Evolutionary conservation across 1,284 basidiomycete species (phyloP), one percentile per base, ranked within the genome.

Genomic region (Sporisorium graminicola): DNA sequence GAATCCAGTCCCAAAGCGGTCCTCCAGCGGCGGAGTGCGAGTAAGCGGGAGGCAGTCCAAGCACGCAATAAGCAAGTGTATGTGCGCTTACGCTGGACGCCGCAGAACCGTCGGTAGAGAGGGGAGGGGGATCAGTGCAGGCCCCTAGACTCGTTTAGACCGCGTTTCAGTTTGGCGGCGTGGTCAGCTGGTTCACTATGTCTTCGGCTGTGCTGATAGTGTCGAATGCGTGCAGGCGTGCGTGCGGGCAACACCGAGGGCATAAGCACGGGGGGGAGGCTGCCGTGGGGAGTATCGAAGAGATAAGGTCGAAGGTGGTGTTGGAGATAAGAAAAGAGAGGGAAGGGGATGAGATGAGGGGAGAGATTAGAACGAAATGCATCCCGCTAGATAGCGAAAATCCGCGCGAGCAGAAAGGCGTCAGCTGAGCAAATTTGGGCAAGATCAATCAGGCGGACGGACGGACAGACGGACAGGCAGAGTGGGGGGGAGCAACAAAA

Each of bases 251-350:
- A 44, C 51, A 35, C 33, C 26, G 57, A 47, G 29, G 22, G 37
- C 27, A 64, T 60, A 40, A 18, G 53, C 51, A 69, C 60, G 61
- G 62, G 61, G 58, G 47, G 18, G n/a, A 29, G 9, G 22, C n/a
- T 49, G 52, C 47, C 61, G 61, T 60, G 67, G 60, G 61, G 61
- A 55, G 24, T 47, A 26, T n/a, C n/a, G n/a, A n/a, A n/a, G n/a
- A n/a, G n/a, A n/a, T n/a, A n/a, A n/a, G n/a, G n/a, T n/a, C 46
- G 57, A 60, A 47, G 49, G 47, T 35, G 29, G 7, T 50, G 56
- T 20, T 56, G 58, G 61, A 70, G 67, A 70, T 70, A 70, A 70
- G 61, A 58, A 46, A 70, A 64, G 64, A 70, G 61, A 58, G 35
- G 42, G n/a, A 27, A 42, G 24, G 18, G 40, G 56, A 63, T 55